Evolutionary conservation across 306 rosid species (phyloP), one percentile per base, ranked within the genome.

Genomic region (Medicago lupulina): DNA sequence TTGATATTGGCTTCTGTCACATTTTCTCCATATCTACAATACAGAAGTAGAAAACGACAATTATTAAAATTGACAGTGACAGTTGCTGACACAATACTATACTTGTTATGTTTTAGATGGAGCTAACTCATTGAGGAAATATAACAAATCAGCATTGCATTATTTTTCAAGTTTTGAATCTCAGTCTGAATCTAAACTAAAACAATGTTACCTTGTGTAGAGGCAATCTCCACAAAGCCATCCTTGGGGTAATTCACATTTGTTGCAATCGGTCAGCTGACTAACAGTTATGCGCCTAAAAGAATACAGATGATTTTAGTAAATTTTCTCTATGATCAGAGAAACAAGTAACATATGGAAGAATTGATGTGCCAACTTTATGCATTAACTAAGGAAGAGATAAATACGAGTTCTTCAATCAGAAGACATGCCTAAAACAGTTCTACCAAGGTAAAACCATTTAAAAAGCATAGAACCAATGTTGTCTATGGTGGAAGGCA

Each of bases 211-310:
- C 97, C 97, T 89, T 50, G 18, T 80, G 87, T 86, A 92, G 82
- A 92, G 83, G 96, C 96, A 92, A 85, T 92, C 97, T 80, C 97
- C 97, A 70, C 97, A 90, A 2, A 92, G 9, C 77, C 74, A 76
- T 17, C 97, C 92, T 58, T 85, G 93, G 74, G 63, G 81, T 79
- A 86, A 79, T 71, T 81, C 86, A n/a, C 93, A 92, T 83, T 80
- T 88, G 82, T 74, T 64, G 84, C 97, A 88, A 69, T 9, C 62
- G 19, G 93, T 88, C 55, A 60, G 86, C 82, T 70, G 72, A 51
- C 89, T 70, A 59, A 87, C 78, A 67, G 97, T 90, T 81, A 87
- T 83, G 78, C 76, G 88, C 86, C 97, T 92, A 83, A 83, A 82
- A 85, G 76, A 58, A 73, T 86, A 44, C 53, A 74, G 19, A 55